phyloP scores from a whole-genome alignment of 306 rosid species.

The Lathyrus tuberosus region DNA sequence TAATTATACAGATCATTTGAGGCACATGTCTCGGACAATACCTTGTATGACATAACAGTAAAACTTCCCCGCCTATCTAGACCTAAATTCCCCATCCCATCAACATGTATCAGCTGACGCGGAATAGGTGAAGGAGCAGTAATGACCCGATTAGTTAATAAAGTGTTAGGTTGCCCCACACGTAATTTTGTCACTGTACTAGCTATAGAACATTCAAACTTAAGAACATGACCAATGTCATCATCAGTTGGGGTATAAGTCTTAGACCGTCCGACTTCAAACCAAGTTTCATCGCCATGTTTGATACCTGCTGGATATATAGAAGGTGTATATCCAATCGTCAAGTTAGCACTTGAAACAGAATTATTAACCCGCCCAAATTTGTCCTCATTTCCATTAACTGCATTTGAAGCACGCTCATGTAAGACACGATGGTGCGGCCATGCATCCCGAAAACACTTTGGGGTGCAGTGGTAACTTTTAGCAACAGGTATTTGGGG shows the following conservation, averaged over 20 bases:
- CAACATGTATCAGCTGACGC: constrained; percentile 67
- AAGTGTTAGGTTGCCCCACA: constrained; percentile 67
- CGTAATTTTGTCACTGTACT: constrained; percentile 70
- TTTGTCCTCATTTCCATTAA: constrained; percentile 85
- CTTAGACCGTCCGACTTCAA: constrained; percentile 81
- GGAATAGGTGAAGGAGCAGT: constrained; percentile 96
- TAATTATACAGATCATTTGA: constrained; percentile 76
- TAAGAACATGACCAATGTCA: constrained; percentile 89
- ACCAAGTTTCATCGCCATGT: constrained; percentile 91
- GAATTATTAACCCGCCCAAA: constrained; percentile 78
- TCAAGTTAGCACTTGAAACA: constrained; percentile 67
- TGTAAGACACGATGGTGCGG: constrained; percentile 96
- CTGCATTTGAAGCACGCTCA: constrained; percentile 92
- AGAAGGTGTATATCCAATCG: constrained; percentile 80
- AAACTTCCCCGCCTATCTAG: constrained; percentile 84
- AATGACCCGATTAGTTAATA: constrained; percentile 87
- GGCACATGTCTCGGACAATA: constrained; percentile 84
- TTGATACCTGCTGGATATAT: constrained; percentile 74
- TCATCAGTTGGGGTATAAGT: constrained; percentile 88
- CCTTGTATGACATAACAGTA: constrained; percentile 92
- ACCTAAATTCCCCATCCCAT: constrained; percentile 76
- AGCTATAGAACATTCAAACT: constrained; percentile 90
- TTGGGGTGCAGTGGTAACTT: constrained; percentile 90
- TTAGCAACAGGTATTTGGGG: constrained; percentile 79
- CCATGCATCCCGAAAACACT: constrained; percentile 97